Conservation (phyloP, 2,329 filamentous ascomycete species). For the Epichloe uncinata region DNA sequence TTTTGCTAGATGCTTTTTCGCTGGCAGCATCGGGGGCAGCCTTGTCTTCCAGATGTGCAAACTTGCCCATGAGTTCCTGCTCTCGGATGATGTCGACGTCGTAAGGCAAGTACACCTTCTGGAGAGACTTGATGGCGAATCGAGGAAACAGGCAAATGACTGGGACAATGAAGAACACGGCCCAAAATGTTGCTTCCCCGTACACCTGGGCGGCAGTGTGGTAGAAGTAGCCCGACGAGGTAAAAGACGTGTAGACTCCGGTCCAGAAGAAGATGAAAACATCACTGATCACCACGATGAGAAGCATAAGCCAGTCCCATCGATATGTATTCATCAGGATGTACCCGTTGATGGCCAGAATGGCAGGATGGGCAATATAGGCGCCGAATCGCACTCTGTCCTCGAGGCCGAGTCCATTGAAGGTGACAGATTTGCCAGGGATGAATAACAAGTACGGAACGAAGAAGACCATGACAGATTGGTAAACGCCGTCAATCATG, state of each 20-base stretch:
- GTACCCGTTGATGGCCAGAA: constrained; percentile 85
- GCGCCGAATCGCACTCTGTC: constrained; percentile 78
- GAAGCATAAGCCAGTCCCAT: constrained; percentile 92
- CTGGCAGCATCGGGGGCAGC: constrained; percentile 25
- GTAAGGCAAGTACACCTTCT: constrained; percentile 87
- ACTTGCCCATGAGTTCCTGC: constrained; percentile 72
- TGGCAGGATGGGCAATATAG: constrained; percentile 71
- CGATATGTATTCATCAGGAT: constrained; percentile 93
- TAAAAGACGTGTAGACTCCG: constrained; percentile 57
- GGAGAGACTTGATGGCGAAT: constrained; percentile 72
- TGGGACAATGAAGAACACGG: constrained; percentile 63
- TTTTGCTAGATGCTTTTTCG: constrained; percentile 17
- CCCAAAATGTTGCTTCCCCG: constrained; percentile 74
- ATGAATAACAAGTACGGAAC: constrained; percentile 74
- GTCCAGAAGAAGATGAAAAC: constrained; percentile 94
- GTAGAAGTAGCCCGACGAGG: constrained; percentile 49
- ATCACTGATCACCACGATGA: constrained; percentile 71
- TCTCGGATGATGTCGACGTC: constrained; percentile 95
- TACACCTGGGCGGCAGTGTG: constrained; percentile 68
- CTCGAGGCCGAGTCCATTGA: constrained; percentile 60
- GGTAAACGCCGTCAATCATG: constrained; percentile 90
- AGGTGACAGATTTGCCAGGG: constrained; percentile 53
- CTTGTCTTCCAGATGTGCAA: constrained; percentile 48
- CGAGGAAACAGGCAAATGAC: constrained; percentile 76
- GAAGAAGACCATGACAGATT: constrained; percentile 87